Percentiles rank a stretch among this genome's conserved stretches.
Conservation (phyloP, 2,329 filamentous ascomycete genomes). For the Alternaria dauci region DNA sequence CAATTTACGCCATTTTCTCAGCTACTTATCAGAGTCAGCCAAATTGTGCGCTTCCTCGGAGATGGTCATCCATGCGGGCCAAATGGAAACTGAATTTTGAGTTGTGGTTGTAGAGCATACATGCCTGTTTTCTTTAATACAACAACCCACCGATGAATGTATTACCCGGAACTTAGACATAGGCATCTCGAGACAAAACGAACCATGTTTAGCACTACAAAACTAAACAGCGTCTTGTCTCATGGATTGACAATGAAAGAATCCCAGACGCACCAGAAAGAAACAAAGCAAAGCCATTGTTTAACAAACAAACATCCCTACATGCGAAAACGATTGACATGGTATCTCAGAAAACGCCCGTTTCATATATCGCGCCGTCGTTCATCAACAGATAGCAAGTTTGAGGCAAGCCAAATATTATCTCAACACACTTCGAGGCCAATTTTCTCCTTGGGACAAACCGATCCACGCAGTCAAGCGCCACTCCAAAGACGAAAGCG, state of each 20-base stretch:
- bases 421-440: background rate
- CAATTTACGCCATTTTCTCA: background rate
- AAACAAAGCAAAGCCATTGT: background rate
- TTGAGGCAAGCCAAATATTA: background rate
- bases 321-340: background rate
- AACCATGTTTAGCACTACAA: background rate
- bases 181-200: background rate
- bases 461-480: accelerated
- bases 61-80: background rate
- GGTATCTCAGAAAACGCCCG: too few species aligned
- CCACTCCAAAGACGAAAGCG: background rate
- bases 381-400: background rate
- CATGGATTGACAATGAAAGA: background rate
- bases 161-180: background rate
- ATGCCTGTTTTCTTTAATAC: background rate
- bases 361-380: background rate
- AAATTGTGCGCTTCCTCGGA: background rate
- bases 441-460: background rate
- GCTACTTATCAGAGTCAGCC: background rate
- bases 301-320: background rate
- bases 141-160: background rate
- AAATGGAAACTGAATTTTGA: background rate
- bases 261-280: background rate
- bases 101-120: background rate
- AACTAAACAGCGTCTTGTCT: background rate